Evolutionary conservation across 768 basidiomycete genomes (phyloP), one percentile per base, ranked within the genome.

Genomic region (Pleurotus salmoneostramineus): DNA sequence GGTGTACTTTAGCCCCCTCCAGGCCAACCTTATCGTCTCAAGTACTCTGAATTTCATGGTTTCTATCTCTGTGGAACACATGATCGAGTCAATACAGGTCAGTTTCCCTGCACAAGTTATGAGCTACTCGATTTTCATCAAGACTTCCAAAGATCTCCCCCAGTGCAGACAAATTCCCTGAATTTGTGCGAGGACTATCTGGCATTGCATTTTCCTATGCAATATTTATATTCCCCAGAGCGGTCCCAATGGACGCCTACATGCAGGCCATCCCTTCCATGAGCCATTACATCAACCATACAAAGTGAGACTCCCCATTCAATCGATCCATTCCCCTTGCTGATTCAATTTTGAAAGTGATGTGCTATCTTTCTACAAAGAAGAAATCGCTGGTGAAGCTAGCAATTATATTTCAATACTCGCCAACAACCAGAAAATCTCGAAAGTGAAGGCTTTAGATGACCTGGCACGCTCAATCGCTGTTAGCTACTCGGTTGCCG

Each of bases 281-380:
- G 32, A 32, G 31, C 32, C 27, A 35, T 15, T 45, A 45, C 42
- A 56, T 56, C 10, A 56, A 44, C 12, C 42, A 40, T 15, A n/a
- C 8, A 40, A 40, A 40, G 37, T 40, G 37, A 40, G 37, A 10
- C 8, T n/a, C 37, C 8, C n/a, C n/a, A n/a, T 10, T 40, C 37
- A 40, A 27, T 27, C 37, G 37, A n/a, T 40, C 10, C 10, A 10
- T n/a, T 40, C 37, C 37, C 10, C n/a, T n/a, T 40, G 37, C 37
- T 40, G 37, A 40, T n/a, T 40, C 1, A 40, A 10, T n/a, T 40
- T 40, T 40, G 55, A 32, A 17, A 56, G 42, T 35, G 55, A 56
- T 47, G 35, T 56, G 2, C 42, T 56, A 27, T 56, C 55, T 40
- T 33, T 56, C 12, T 56, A 56, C 27, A 56, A 56, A 6, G 55